phyloP scores from a whole-genome alignment of 257 asterid species.

The Haberlea rhodopensis region DNA sequence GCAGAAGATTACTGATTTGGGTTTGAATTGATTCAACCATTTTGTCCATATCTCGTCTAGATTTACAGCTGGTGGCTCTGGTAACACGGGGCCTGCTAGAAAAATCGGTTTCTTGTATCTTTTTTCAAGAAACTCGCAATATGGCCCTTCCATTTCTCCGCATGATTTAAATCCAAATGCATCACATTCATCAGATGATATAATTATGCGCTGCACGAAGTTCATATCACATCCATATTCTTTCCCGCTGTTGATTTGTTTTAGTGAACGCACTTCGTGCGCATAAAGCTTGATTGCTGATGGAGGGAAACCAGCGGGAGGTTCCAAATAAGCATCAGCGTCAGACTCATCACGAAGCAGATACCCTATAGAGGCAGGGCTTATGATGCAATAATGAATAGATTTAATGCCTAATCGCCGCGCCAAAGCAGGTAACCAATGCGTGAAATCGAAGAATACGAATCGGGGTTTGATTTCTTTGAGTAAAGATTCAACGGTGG shows the following conservation, averaged over 20 bases:
- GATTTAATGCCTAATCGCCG: conserved; percentile 36
- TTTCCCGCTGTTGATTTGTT: background rate
- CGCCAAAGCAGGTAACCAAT: conserved; percentile 52
- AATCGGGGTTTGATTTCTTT: conserved; percentile 34
- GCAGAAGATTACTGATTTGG: conserved; percentile 36
- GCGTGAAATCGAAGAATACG: conserved; percentile 44
- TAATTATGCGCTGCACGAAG: conserved; percentile 17
- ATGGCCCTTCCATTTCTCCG: conserved; percentile 33
- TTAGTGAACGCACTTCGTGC: conserved; percentile 1
- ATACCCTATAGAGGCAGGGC: conserved; percentile 37
- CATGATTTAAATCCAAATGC: conserved; percentile 43
- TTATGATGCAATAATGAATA: conserved; percentile 28
- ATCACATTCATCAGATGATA: conserved; percentile 26
- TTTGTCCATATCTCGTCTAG: conserved; percentile 27
- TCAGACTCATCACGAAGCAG: conserved; percentile 15
- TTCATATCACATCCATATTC: conserved; percentile 17
- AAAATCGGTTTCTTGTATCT: conserved; percentile 30
- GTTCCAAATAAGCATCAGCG: background rate
- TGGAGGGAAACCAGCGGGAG: conserved; percentile 34
- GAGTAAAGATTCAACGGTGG: conserved; percentile 30
- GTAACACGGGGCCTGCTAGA: conserved; percentile 38
- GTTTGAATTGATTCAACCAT: conserved; percentile 31
- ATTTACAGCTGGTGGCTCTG: conserved; percentile 11
- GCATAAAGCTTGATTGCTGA: conserved; percentile 26
- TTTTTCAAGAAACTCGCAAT: conserved; percentile 27